Evolutionary conservation across 108 stramenopile species (phyloP).

Genomic region (Cyclotella sp.): DNA sequence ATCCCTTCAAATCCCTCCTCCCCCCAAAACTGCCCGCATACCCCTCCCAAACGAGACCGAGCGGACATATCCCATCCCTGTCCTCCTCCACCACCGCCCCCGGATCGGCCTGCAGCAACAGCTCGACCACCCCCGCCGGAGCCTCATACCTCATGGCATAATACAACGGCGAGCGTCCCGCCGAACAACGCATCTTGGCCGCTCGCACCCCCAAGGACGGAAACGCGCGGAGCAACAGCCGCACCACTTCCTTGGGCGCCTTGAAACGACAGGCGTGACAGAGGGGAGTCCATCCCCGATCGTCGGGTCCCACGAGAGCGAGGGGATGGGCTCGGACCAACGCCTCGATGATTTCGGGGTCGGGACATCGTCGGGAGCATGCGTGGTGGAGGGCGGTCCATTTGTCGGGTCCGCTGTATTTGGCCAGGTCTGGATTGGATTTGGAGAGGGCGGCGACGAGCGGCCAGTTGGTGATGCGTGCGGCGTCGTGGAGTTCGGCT

Average conservation of each 20-base stretch:
- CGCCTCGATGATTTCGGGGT: constrained; percentile 64
- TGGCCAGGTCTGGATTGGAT: constrained; percentile 57
- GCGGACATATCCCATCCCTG: constrained; percentile 67
- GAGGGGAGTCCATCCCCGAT: constrained; percentile 78
- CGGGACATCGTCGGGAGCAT: constrained; percentile 79
- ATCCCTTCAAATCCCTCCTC: constrained; percentile 52
- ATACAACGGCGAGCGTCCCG: constrained; percentile 69
- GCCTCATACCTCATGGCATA: constrained; percentile 88
- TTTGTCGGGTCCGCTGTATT: constrained; percentile 62
- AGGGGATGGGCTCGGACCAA: constrained; percentile 74
- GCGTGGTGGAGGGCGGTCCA: constrained; percentile 83
- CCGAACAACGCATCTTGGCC: constrained; percentile 54
- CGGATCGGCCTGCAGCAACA: constrained; percentile 69
- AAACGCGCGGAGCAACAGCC: constrained; percentile 57
- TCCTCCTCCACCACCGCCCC: constrained; percentile 81
- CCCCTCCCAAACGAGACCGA: constrained; percentile 77
- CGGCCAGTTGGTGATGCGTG: constrained; percentile 73
- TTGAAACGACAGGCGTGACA: constrained; percentile 84
- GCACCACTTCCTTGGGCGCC: constrained; percentile 66
- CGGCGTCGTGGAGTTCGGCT: constrained; percentile 76
- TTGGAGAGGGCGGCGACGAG: constrained; percentile 6
- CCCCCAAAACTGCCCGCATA: constrained; percentile 82
- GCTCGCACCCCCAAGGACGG: constrained; percentile 58
- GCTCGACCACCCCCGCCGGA: constrained; percentile 75
- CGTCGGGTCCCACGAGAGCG: constrained; percentile 61